Percentiles rank a stretch among this genome's conserved stretches.
These are phyloP conservation scores for Echinosophora koreensis DNA, from an alignment of 306 rosid species.

Conservation along the genomic window DNA sequence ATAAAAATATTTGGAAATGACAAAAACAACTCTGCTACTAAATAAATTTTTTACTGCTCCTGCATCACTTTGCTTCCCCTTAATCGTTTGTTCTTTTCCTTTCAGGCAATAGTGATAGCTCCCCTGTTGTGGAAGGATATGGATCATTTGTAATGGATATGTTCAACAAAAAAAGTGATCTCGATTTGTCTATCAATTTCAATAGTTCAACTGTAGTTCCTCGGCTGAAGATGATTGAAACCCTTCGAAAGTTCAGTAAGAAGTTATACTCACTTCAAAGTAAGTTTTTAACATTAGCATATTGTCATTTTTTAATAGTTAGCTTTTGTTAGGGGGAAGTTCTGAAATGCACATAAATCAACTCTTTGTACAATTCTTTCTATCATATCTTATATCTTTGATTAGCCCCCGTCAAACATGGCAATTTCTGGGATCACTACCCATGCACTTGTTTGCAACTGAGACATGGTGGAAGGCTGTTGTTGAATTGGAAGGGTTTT, in stretches of 20 bases:
- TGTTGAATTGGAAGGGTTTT: no score
- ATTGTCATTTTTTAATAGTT: conserved; percentile 26
- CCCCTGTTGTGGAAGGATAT: conserved; percentile 58
- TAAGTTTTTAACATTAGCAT: conserved; percentile 37
- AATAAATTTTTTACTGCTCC: background rate
- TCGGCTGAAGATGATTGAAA: conserved; percentile 46
- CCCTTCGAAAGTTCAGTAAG: conserved; percentile 48
- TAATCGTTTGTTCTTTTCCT: conserved; percentile 15
- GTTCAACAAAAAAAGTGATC: conserved; percentile 52
- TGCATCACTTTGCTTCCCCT: background rate
- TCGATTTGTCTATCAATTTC: conserved; percentile 61
- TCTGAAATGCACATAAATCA: background rate
- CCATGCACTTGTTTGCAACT: background rate
- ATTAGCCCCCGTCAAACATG: background rate
- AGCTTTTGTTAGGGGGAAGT: conserved; percentile 7
- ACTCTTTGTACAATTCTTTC: conserved; percentile 12
- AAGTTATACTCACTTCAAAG: conserved; percentile 49
- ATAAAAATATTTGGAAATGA: background rate
- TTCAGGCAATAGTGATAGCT: conserved; percentile 40
- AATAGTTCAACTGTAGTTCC: conserved; percentile 37
- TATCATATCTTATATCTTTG: conserved; percentile 23
- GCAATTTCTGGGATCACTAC: background rate
- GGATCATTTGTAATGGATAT: conserved; percentile 67
- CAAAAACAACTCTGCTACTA: background rate
- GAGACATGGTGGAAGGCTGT: background rate